Evolutionary conservation across 2,329 filamentous ascomycete species (phyloP), one percentile per base, ranked within the genome.

Genomic region (Alternaria sp.): DNA sequence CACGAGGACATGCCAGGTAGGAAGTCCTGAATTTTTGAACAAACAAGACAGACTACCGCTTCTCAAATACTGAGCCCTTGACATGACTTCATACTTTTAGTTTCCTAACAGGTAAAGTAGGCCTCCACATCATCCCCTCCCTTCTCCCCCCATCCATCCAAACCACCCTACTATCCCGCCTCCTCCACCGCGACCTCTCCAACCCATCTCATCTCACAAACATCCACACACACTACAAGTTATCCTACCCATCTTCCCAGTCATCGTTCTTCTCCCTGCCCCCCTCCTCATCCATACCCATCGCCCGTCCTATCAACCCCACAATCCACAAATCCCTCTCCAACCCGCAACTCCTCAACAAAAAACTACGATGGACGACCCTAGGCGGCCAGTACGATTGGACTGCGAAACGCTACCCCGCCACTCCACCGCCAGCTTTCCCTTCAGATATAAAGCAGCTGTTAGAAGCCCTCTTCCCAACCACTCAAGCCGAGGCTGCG

Each of bases 341-440:
- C 2, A 81, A 90, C 52, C 81, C 85, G 48, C 88, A 89, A 70
- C 86, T 94, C 29, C 82, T 98, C 41, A 86, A 88, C 56, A 90
- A 89, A 62, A 93, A 91, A 61, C 84, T 98, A 24, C 92, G 94
- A 67, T 99, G 95, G 95, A 86, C 96, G 40, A 98, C 94, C 0
- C 85, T 99, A 3, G 95, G 95, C 49, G 94, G 93, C 0, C 95
- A 98, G 76, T 98, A 98, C 77, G 91, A 98, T 80, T 98, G 94
- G 95, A 96, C 93, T 0, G 86, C 87, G 56, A 93, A 96, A 66
- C 80, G 86, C 11, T 98, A 98, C 72, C 93, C 93, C 0, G 75
- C 81, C 9, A 82, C 84, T n/a, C 60, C 75, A 3, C 88, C 90
- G 0, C 92, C 92, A 0, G 70, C 80, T 0, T 97, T 97, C 68